Percentiles rank a stretch among this genome's conserved stretches.
Evolutionary conservation across 1,284 basidiomycete genomes (phyloP).

Genomic region (Melampsora abietis-canadensis): DNA sequence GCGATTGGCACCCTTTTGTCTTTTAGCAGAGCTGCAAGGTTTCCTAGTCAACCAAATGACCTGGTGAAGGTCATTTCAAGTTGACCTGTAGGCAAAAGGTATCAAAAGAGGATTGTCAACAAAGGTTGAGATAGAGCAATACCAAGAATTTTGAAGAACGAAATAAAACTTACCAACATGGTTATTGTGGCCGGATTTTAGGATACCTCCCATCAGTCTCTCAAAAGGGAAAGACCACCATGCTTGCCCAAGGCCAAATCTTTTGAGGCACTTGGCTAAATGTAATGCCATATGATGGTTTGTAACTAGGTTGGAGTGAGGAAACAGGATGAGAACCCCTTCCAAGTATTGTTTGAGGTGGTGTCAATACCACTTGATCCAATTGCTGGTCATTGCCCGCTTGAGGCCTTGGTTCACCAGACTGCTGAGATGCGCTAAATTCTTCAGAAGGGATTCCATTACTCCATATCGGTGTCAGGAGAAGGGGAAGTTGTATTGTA

Average conservation of each 20-base stretch:
- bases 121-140: too few species aligned
- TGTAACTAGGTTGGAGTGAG: not conserved
- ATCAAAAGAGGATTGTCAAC: too few species aligned
- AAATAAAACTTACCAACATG: not conserved
- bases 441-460: conserved; percentile 14
- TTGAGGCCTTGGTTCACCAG: conserved; percentile 1
- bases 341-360: conserved; percentile 1
- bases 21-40: too few species aligned
- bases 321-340: conserved; percentile 3
- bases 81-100: not conserved
- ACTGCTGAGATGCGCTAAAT: conserved; percentile 9
- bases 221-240: conserved; percentile 16
- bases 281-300: conserved; percentile 15
- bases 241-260: not conserved
- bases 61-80: too few species aligned
- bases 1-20: too few species aligned
- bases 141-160: too few species aligned
- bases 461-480: conserved; percentile 11
- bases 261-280: conserved; percentile 14
- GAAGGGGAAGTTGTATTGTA: conserved; percentile 12
- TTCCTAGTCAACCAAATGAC: not conserved
- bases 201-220: conserved; percentile 1
- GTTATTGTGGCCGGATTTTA: conserved; percentile 1
- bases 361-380: not conserved
- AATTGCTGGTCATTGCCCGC: not conserved